These are phyloP conservation scores for Clonostachys sp. DNA, from an alignment of 2,329 filamentous ascomycete species.

Conservation along the genomic window DNA sequence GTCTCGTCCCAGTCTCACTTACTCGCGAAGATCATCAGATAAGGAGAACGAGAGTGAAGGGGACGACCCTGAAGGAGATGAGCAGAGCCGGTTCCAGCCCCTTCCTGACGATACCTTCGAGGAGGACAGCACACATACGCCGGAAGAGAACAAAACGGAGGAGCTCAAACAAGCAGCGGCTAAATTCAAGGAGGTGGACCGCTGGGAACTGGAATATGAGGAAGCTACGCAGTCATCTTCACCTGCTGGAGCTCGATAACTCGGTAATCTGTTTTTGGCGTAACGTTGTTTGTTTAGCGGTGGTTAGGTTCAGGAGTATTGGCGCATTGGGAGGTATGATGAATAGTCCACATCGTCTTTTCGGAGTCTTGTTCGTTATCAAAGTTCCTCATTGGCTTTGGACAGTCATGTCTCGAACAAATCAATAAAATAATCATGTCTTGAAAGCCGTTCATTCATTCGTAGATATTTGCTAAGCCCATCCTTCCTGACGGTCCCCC, in stretches of 20 bases:
- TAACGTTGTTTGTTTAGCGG: background rate
- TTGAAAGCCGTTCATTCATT: no score
- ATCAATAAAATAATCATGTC: no score
- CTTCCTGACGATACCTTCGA: slow-evolving; percentile 40
- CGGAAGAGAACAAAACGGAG: slow-evolving; percentile 30
- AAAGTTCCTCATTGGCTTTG: background rate
- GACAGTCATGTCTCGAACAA: no score
- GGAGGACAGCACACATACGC: slow-evolving; percentile 21
- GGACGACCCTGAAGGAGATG: slow-evolving; percentile 25
- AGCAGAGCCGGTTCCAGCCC: slow-evolving; percentile 33
- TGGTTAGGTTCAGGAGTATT: background rate
- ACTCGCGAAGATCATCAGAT: slow-evolving; percentile 46
- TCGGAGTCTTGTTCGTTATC: background rate
- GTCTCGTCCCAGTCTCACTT: slow-evolving; percentile 26
- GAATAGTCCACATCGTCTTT: background rate
- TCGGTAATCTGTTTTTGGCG: background rate
- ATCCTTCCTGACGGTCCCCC: no score
- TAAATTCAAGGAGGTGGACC: slow-evolving; percentile 67
- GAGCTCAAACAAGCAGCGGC: slow-evolving; percentile 54
- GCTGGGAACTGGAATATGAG: slow-evolving; percentile 65
- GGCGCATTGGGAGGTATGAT: background rate
- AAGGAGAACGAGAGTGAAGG: slow-evolving; percentile 49
- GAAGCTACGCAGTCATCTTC: slow-evolving; percentile 51
- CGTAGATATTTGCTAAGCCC: no score
- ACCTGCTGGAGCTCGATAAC: slow-evolving; percentile 18